Percentiles rank a stretch among this genome's conserved stretches.
phyloP scores from a whole-genome alignment of 148 eudicot genomes.

The Chenopodium quinoa region DNA sequence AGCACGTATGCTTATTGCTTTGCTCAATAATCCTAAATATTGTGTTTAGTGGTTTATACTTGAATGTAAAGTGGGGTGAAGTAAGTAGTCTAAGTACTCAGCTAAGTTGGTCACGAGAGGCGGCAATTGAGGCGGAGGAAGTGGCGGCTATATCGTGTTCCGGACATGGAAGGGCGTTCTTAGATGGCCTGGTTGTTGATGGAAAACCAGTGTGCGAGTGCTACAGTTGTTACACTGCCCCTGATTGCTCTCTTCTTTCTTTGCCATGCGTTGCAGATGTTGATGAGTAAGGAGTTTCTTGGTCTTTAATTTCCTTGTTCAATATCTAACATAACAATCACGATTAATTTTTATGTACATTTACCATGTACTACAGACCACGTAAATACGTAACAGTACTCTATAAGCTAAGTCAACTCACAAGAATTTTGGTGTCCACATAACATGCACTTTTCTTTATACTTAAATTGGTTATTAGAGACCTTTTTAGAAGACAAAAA shows the following conservation, averaged over 20 bases:
- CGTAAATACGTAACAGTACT: no score
- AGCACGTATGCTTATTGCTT: not conserved
- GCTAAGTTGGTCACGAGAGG: conserved; percentile 46
- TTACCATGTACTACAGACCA: no score
- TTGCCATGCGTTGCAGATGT: conserved; percentile 50
- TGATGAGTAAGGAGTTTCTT: conserved; percentile 31
- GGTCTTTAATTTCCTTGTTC: not conserved
- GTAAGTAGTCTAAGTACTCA: no score
- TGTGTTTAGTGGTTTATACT: not conserved
- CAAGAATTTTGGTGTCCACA: no score
- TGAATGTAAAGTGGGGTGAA: conserved; percentile 7
- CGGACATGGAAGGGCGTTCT: conserved; percentile 57
- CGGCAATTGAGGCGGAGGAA: conserved; percentile 63
- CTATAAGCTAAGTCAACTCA: no score
- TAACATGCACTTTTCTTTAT: no score
- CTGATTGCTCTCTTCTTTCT: conserved; percentile 44
- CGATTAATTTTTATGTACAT: not conserved
- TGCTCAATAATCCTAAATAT: conserved; percentile 8
- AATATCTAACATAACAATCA: no score
- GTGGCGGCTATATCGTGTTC: conserved; percentile 58
- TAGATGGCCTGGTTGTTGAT: conserved; percentile 44
- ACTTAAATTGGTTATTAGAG: no score
- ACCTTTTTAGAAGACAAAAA: no score
- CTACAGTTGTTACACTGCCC: conserved; percentile 46
- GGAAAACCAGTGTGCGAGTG: conserved; percentile 58